Evolutionary conservation across 2,329 filamentous ascomycete genomes (phyloP).

Genomic region (Karstenula rhodostoma): DNA sequence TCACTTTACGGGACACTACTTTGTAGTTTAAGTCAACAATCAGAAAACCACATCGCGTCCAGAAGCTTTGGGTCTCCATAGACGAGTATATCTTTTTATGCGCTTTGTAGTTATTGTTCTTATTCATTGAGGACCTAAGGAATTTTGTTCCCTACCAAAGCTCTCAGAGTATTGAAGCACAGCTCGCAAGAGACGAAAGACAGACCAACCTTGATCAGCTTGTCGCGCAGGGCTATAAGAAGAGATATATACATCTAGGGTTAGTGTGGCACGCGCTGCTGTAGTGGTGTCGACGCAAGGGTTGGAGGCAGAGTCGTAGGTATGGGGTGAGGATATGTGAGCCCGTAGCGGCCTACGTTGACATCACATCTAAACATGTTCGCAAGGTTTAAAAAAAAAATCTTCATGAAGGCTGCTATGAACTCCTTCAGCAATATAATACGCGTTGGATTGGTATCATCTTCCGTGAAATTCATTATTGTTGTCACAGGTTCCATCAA

Average conservation of each 20-base stretch:
- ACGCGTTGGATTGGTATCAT: constrained; percentile 60
- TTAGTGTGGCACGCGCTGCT: neutral
- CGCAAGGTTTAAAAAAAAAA: neutral
- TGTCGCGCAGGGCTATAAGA: neutral
- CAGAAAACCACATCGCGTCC: neutral
- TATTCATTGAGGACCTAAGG: neutral
- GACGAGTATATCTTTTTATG: neutral
- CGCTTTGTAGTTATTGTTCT: neutral
- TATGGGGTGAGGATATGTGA: neutral
- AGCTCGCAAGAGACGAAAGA: neutral
- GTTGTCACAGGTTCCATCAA: constrained; percentile 56
- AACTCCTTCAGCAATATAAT: constrained; percentile 19
- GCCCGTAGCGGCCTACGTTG: neutral
- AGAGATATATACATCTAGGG: neutral
- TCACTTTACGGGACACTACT: too few relatives aligned
- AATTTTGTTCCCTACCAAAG: neutral
- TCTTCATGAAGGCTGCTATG: constrained; percentile 38
- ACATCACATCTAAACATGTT: neutral
- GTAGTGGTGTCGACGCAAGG: neutral
- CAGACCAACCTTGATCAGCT: neutral
- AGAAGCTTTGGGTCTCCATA: neutral
- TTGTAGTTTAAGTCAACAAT: too few relatives aligned
- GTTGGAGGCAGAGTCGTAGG: neutral
- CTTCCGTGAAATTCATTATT: constrained; percentile 51
- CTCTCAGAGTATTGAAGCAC: neutral